Evolutionary conservation across 441 rosid genomes (phyloP).

Genomic region (Eutrema salsugineum): DNA sequence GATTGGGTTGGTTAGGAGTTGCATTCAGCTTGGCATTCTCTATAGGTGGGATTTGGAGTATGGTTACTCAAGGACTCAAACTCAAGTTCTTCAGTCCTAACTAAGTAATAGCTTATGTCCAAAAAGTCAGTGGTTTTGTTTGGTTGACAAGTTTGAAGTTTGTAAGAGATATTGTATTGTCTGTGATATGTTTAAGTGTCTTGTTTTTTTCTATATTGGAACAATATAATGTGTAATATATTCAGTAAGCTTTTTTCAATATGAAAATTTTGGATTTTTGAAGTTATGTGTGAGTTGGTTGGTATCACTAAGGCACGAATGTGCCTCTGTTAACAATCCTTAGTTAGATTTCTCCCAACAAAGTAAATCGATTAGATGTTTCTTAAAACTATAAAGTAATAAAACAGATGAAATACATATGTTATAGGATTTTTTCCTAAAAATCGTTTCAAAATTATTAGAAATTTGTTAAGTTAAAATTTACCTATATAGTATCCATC

Average conservation of each 20-base stretch:
- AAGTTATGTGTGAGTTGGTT: too few relatives aligned
- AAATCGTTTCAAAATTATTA: too few relatives aligned
- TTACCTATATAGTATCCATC: too few relatives aligned
- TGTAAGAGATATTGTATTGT: background rate
- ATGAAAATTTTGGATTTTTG: background rate
- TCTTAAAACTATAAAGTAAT: too few relatives aligned
- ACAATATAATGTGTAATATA: constrained; percentile 17
- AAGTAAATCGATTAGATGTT: too few relatives aligned
- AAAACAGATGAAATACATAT: too few relatives aligned
- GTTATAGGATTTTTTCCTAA: too few relatives aligned
- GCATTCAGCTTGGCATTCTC: constrained; percentile 89
- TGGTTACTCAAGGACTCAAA: constrained; percentile 80
- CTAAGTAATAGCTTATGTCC: constrained; percentile 9
- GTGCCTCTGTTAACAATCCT: too few relatives aligned
- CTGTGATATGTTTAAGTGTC: constrained; percentile 11
- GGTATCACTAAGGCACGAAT: too few relatives aligned
- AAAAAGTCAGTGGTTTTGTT: constrained; percentile 6
- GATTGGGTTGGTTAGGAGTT: constrained; percentile 85
- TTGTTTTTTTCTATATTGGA: constrained; percentile 6
- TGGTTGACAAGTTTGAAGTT: constrained; percentile 7
- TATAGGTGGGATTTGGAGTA: constrained; percentile 88
- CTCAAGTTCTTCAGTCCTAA: constrained; percentile 69
- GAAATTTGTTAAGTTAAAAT: too few relatives aligned
- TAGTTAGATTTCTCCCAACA: too few relatives aligned
- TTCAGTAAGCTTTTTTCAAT: background rate